Evolutionary conservation across 2,329 filamentous ascomycete genomes (phyloP).

Genomic region (Xylaria sp.): DNA sequence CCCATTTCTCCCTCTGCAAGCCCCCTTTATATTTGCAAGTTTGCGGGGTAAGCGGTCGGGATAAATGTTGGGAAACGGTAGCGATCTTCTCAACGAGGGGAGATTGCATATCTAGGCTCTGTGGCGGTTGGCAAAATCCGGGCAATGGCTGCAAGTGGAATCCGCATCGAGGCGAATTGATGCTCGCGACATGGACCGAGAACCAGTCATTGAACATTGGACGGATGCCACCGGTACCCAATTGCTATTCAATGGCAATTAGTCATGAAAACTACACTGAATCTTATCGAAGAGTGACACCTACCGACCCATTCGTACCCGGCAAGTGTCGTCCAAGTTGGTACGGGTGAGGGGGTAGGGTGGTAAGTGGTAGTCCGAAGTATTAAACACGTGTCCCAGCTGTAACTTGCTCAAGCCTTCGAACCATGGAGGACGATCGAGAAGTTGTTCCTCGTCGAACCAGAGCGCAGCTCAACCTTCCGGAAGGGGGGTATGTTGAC

Average conservation of each 20-base stretch:
- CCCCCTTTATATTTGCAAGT: constrained; percentile 10
- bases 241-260: constrained; percentile 1
- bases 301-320: neutral
- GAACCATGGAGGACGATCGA: constrained; percentile 58
- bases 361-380: neutral
- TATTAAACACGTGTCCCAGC: constrained; percentile 6
- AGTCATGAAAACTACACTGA: neutral
- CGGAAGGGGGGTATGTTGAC: constrained; percentile 41
- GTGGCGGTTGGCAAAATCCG: constrained; percentile 3
- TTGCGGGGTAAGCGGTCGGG: constrained; percentile 19
- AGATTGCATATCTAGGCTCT: neutral
- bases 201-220: neutral
- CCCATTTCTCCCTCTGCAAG: neutral
- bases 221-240: neutral
- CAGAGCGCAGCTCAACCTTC: constrained; percentile 74
- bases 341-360: neutral
- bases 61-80: constrained; percentile 7
- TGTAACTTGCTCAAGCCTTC: constrained; percentile 8
- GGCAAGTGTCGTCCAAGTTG: neutral
- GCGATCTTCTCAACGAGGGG: constrained; percentile 11
- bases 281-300: constrained; percentile 10
- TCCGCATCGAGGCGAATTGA: neutral
- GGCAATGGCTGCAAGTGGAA: constrained; percentile 6
- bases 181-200: constrained; percentile 10
- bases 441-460: constrained; percentile 82